Percentiles rank a stretch among this genome's conserved stretches.
Conservation (phyloP, 768 basidiomycete species). For the Lactarius evosmus region DNA sequence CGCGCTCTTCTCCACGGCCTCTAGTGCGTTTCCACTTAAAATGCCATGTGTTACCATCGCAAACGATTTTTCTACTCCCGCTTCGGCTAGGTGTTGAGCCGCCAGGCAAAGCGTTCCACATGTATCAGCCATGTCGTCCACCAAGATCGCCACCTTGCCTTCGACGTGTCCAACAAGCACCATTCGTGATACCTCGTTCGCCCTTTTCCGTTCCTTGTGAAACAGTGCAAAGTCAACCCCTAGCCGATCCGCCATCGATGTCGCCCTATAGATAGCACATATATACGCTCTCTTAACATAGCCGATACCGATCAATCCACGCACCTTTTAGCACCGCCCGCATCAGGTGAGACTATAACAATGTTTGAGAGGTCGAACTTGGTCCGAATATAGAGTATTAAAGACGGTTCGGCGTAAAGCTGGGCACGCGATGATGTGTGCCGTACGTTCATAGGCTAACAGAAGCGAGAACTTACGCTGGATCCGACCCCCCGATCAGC, state of each 20-base stretch:
- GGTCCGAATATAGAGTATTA: slow-evolving; percentile 90
- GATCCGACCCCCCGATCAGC: slow-evolving; percentile 1
- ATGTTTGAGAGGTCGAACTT: slow-evolving; percentile 82
- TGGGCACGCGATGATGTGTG: slow-evolving; percentile 34
- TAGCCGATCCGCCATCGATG: slow-evolving; percentile 92
- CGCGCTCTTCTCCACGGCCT: slow-evolving; percentile 63
- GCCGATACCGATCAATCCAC: neutral
- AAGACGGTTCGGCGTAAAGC: slow-evolving; percentile 95
- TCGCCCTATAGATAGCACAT: slow-evolving; percentile 58
- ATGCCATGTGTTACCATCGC: slow-evolving; percentile 98
- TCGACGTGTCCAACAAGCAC: slow-evolving; percentile 91
- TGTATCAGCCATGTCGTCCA: slow-evolving; percentile 99
- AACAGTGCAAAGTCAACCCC: slow-evolving; percentile 98
- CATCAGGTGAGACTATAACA: slow-evolving; percentile 97
- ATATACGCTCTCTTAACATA: neutral
- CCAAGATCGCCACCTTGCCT: slow-evolving; percentile 89
- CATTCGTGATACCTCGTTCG: slow-evolving; percentile 93
- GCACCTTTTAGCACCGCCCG: slow-evolving; percentile 96
- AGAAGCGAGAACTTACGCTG: slow-evolving; percentile 47
- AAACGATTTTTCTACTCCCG: slow-evolving; percentile 80
- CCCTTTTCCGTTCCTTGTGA: slow-evolving; percentile 98
- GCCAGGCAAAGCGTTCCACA: slow-evolving; percentile 94
- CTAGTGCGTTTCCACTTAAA: slow-evolving; percentile 83
- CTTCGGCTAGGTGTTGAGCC: slow-evolving; percentile 82
- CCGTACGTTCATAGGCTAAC: slow-evolving; percentile 26